Evolutionary conservation across 108 stramenopile species (phyloP), one percentile per base, ranked within the genome.

Genomic region (Cylindrotheca closterium): DNA sequence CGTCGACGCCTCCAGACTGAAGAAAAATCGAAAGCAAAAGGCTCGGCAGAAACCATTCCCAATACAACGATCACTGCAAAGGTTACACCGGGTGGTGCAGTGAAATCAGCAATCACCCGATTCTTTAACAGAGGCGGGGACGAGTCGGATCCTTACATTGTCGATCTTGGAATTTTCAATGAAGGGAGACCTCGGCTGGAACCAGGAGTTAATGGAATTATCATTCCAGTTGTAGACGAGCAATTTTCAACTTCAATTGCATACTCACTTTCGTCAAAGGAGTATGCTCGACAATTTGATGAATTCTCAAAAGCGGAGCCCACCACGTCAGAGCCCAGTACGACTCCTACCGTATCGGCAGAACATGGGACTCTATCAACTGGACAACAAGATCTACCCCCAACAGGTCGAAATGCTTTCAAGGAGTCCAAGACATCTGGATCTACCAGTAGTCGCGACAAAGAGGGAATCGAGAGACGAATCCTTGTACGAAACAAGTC

Each of bases 161-260:
- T 98, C 8, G 84, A 95, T 70, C 74, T 98, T 49, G 93, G 96
- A 5, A 75, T 94, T 18, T 93, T 98, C 52, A 79, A 67, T 3
- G 84, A 91, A 55, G 97, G 97, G 10, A 70, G 97, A 55, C 94
- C 93, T 24, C 65, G 93, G 28, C 82, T 98, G 2, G 86, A 88
- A 51, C 91, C 95, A 7, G 96, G 97, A 8, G 80, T 86, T 10
- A 76, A 90, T 60, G 95, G 95, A 28, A 77, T 93, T 54, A 85
- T 98, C 47, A 79, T 98, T 32, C 93, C 92, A 28, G 97, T 98
- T 0, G 77, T 92, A 57, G 97, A 98, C 65, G 95, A 98, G 32
- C 90, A 93, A 50, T 88, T 91, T 0, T 89, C 89, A 23, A 95
- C 95, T 7, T 84, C 96, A 26, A 97, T 98, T 75, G 96, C 96